Evolutionary conservation across 768 basidiomycete genomes (phyloP).

Genomic region (Kwoniella sp.): DNA sequence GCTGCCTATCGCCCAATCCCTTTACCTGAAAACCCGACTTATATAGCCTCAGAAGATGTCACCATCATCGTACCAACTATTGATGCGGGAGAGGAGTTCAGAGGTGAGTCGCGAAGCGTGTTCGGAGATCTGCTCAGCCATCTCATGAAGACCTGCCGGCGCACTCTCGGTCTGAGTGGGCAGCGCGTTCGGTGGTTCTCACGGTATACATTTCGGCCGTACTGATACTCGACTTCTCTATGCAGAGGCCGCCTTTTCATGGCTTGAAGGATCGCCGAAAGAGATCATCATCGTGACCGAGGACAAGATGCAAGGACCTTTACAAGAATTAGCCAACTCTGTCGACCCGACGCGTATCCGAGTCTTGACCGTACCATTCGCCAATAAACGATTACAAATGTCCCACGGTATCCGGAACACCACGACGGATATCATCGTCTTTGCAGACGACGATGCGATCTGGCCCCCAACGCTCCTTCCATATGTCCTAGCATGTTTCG

Average conservation of each 20-base stretch:
- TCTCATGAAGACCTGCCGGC: no score
- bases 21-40: slow-evolving; percentile 85
- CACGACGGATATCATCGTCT: slow-evolving; percentile 89
- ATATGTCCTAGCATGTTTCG: slow-evolving; percentile 85
- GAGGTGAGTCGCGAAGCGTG: slow-evolving; percentile 53
- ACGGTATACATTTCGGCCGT: neutral
- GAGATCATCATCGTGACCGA: slow-evolving; percentile 77
- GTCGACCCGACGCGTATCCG: slow-evolving; percentile 79
- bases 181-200: no score
- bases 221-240: slow-evolving; percentile 27
- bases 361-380: slow-evolving; percentile 85
- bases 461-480: slow-evolving; percentile 92
- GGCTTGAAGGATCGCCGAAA: slow-evolving; percentile 89
- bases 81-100: slow-evolving; percentile 93
- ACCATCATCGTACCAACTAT: slow-evolving; percentile 96
- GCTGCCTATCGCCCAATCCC: slow-evolving; percentile 84
- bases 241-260: slow-evolving; percentile 82
- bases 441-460: slow-evolving; percentile 93
- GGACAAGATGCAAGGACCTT: slow-evolving; percentile 84
- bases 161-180: no score
- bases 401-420: slow-evolving; percentile 86
- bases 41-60: slow-evolving; percentile 86
- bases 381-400: slow-evolving; percentile 94
- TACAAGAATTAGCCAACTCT: slow-evolving; percentile 83
- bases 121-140: no score